Evolutionary conservation across 1,139 yeast genomes (phyloP), one percentile per base, ranked within the genome.

Genomic region (Hemisphaericaspora xylofermentans): DNA sequence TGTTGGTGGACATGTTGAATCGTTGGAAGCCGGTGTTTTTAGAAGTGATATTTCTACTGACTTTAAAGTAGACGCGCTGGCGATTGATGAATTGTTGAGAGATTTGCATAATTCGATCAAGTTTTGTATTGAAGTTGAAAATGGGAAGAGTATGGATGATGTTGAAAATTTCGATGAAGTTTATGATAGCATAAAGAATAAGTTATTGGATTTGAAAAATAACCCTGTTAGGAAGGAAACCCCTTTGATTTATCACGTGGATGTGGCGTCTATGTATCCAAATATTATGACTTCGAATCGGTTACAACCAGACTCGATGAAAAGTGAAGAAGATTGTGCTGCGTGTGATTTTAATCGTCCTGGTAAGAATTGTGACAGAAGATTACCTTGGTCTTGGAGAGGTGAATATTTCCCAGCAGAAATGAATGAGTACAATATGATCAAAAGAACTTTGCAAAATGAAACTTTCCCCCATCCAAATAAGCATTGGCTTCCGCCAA

Each of bases 261-360:
- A 94, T 69, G 99, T 94, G 41, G 98, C 99, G 0, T 93, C 98
- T 0, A 94, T 94, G 99, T 94, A 94, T 57, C 99, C 99, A 3
- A 93, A 94, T 59, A 94, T 94, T 56, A 94, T 94, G 98, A 88
- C 96, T 3, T 87, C 98, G 0, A 94, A 94, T 64, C 80, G 99
- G 57, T 71, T 94, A 41, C 99, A 94, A 61, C 99, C 99, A 0
- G 99, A 94, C 63, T 91, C 98, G 1, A 93, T 94, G 89, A 91
- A 93, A 53, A 71, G 85, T 0, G 98, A 93, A 58, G 88, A 88
- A 52, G 96, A 89, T 54, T 94, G 98, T 67, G 98, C 98, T 0
- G 81, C 95, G 30, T 94, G 99, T 70, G 98, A 94, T 56, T 94
- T 89, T 64, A 94, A 94, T 58, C 74, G 96, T 42, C 98, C 98